Base-by-base conservation (phyloP, 495 filamentous ascomycete species). In the Paragyromitra xinjiangensis region DNA sequence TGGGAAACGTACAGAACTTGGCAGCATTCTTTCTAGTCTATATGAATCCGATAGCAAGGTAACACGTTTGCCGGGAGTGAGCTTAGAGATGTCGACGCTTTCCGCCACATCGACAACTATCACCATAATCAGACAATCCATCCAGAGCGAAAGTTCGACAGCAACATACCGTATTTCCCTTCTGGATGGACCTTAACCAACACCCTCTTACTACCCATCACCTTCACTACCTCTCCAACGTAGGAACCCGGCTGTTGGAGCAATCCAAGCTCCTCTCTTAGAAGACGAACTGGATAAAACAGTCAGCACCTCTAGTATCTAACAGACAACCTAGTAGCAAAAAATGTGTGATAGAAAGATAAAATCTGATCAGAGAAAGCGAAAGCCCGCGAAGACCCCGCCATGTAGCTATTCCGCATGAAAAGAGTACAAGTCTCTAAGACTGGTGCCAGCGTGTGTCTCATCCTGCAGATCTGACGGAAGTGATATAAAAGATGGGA, bases 181-280 rank as follows among this genome's bases (percentile, higher is more conserved):
- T 99, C 95, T 16, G 95, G 95, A 85, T 99, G 95, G 75, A 99
- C 95, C 85, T 99, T 99, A 68, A 99, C 95, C 50, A 99, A 86
- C 40, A 99, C 94, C 86, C 98, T 97, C 85, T 99, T 99, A 76
- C 95, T 99, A 83, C 96, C 90, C 95, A 99, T 99, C 67, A 98
- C 95, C 87, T 98, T 98, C 75, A 99, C 95, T 56, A 99, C 95
- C 86, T 99, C 95, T 48, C 95, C 95, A 55, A 99, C 95, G 81
- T 99, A 99, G 7, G 95, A 98, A 40, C 96, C 95, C 22, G 95
- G 95, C 83, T 99, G 95, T 84, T 99, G 95, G 73, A 99, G 87
- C 78, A 99, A 87, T 65, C 95, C 95, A 16, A 99, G 90, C 88
- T 99, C 95, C 86, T 99, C 95, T 81, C 95, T 89, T 81, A 99